These are phyloP conservation scores for Cinnamomum micranthum DNA, from an alignment of 164 flowering plant species.

Conservation along the genomic window DNA sequence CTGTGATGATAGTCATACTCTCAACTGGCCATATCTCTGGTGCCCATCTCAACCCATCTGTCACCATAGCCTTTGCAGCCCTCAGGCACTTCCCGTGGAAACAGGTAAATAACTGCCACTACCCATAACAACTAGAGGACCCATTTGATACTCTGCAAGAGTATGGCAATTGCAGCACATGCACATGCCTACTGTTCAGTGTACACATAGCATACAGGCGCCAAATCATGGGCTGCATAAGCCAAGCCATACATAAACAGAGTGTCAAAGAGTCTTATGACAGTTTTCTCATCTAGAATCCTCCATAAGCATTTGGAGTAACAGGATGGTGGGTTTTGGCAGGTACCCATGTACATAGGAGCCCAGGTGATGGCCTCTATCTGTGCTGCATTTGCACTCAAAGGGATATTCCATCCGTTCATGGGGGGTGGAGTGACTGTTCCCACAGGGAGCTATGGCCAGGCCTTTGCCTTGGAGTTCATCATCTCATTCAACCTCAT, in stretches of 20 bases:
- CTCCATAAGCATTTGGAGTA: not conserved
- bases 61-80: conserved; percentile 80
- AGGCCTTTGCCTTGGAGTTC: conserved; percentile 79
- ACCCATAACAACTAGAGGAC: not conserved
- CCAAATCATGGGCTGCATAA: too few relatives aligned
- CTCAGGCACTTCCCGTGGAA: conserved; percentile 77
- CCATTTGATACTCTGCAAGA: too few relatives aligned
- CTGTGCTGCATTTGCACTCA: conserved; percentile 64
- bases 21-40: conserved; percentile 89
- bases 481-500: conserved; percentile 81
- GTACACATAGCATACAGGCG: too few relatives aligned
- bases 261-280: not conserved
- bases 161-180: too few relatives aligned
- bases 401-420: conserved; percentile 54
- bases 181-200: too few relatives aligned
- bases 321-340: conserved; percentile 3
- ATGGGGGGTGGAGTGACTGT: conserved; percentile 82
- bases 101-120: conserved; percentile 30
- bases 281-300: not conserved
- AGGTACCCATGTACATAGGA: conserved; percentile 76
- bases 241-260: too few relatives aligned
- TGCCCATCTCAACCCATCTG: conserved; percentile 78
- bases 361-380: conserved; percentile 76
- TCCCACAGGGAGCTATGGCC: conserved; percentile 51
- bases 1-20: conserved; percentile 74